Conservation (phyloP, 176 grass and related monocot genomes). For the Paspalum vaginatum region DNA sequence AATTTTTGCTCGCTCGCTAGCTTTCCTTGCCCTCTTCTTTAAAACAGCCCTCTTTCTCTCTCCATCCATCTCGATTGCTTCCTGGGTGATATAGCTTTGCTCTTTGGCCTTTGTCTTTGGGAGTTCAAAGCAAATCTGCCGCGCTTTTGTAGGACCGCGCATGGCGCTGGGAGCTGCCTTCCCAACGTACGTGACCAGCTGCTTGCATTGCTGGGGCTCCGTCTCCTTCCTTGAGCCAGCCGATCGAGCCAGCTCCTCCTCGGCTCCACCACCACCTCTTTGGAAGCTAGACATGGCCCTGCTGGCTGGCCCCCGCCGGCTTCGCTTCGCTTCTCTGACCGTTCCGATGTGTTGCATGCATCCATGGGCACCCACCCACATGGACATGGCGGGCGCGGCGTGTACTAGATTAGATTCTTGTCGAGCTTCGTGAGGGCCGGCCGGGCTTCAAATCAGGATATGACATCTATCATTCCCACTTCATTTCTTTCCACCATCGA, state of each 20-base stretch:
- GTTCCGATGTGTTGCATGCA: neutral
- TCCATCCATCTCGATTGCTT: slow-evolving; percentile 4
- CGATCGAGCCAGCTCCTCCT: neutral
- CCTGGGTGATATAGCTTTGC: slow-evolving; percentile 24
- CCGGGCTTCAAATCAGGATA: neutral
- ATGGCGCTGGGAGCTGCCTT: slow-evolving; percentile 41
- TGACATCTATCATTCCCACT: neutral
- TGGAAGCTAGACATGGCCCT: slow-evolving; percentile 39
- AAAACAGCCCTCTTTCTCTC: neutral
- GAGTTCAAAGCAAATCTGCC: slow-evolving; percentile 76
- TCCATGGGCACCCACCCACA: too few relatives aligned
- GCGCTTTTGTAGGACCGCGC: slow-evolving; percentile 79
- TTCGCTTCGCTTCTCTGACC: neutral
- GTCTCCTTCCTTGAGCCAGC: neutral
- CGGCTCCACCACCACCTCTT: too few relatives aligned
- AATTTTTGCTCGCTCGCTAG: slow-evolving; percentile 12
- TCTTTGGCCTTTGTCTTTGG: slow-evolving; percentile 61
- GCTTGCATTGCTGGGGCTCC: slow-evolving; percentile 30
- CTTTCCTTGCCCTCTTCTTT: slow-evolving; percentile 2
- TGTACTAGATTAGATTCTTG: neutral
- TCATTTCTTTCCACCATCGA: neutral
- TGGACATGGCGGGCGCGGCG: too few relatives aligned
- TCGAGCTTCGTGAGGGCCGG: neutral
- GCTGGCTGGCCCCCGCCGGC: neutral
- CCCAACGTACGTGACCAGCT: slow-evolving; percentile 47